Conservation (phyloP, 164 flowering plant species). For the Vitis amurensis region DNA sequence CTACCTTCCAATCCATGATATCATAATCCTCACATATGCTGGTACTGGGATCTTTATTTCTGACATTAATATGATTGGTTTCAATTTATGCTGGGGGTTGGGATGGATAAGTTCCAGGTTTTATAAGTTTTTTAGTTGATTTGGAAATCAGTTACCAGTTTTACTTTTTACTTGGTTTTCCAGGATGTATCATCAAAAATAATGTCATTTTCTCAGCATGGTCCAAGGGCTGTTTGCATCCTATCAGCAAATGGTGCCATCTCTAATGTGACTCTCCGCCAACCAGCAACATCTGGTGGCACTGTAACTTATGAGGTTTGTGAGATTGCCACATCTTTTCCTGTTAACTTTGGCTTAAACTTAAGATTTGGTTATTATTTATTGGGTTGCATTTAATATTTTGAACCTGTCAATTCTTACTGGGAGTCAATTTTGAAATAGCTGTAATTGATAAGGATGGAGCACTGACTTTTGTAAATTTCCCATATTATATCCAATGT, state of each 20-base stretch:
- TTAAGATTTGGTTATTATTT: no score
- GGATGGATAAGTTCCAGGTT: no score
- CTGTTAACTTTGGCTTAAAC: no score
- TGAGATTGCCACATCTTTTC: background rate
- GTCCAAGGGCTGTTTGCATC: conserved; percentile 82
- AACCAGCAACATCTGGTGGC: conserved; percentile 88
- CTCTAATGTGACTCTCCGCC: conserved; percentile 89
- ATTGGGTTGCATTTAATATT: no score
- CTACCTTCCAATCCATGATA: no score
- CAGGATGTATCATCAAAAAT: conserved; percentile 90
- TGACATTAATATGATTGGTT: background rate
- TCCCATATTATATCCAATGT: no score
- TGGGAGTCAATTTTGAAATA: no score
- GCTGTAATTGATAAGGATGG: no score
- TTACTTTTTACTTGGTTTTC: conserved; percentile 2
- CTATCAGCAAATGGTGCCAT: conserved; percentile 90
- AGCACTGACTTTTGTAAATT: no score
- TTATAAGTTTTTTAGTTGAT: background rate
- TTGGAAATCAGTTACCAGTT: background rate
- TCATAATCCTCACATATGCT: no score
- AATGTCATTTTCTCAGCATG: conserved; percentile 85
- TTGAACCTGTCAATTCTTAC: no score
- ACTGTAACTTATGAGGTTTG: conserved; percentile 93
- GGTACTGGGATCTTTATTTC: no score
- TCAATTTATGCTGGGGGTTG: background rate